These are phyloP conservation scores for Sinapis alba DNA, from an alignment of 441 rosid genomes.

Conservation along the genomic window DNA sequence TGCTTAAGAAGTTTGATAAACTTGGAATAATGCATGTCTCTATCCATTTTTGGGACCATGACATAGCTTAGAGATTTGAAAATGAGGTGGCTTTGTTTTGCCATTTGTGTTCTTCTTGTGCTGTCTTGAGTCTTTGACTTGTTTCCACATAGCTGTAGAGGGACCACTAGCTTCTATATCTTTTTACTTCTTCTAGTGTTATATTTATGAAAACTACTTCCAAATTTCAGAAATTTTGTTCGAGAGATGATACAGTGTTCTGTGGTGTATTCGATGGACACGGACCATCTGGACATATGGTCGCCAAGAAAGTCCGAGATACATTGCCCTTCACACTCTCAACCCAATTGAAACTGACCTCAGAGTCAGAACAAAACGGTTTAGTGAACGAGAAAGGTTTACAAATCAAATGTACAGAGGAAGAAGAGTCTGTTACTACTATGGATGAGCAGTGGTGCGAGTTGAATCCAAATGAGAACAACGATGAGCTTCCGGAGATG, in stretches of 20 bases:
- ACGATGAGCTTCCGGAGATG: slow-evolving; percentile 57
- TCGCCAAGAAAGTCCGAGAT: slow-evolving; percentile 71
- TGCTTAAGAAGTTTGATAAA: slow-evolving; percentile 27
- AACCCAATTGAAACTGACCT: slow-evolving; percentile 51
- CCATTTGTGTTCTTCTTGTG: slow-evolving; percentile 34
- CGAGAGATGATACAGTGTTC: slow-evolving; percentile 57
- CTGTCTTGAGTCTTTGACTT: slow-evolving; percentile 28
- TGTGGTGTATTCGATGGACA: slow-evolving; percentile 85
- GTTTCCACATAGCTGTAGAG: slow-evolving; percentile 3
- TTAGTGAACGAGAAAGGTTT: slow-evolving; percentile 31
- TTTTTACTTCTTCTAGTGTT: slow-evolving; percentile 14
- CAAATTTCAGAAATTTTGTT: slow-evolving; percentile 54
- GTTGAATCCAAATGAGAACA: slow-evolving; percentile 41
- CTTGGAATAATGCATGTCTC: slow-evolving; percentile 30
- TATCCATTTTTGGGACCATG: slow-evolving; percentile 22
- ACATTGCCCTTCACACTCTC: slow-evolving; percentile 57
- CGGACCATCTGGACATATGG: slow-evolving; percentile 83
- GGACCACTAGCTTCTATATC: slow-evolving; percentile 31
- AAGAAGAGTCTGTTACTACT: slow-evolving; percentile 32
- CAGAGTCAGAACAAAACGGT: slow-evolving; percentile 39
- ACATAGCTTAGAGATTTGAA: slow-evolving; percentile 30
- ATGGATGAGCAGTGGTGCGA: slow-evolving; percentile 65
- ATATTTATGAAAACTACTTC: slow-evolving; percentile 30
- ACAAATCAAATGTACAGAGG: slow-evolving; percentile 40
- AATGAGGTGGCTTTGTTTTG: slow-evolving; percentile 32